Percentiles rank a stretch among this genome's conserved stretches.
Evolutionary conservation across 1,284 basidiomycete genomes (phyloP).

Genomic region (Trichosporon inkin): DNA sequence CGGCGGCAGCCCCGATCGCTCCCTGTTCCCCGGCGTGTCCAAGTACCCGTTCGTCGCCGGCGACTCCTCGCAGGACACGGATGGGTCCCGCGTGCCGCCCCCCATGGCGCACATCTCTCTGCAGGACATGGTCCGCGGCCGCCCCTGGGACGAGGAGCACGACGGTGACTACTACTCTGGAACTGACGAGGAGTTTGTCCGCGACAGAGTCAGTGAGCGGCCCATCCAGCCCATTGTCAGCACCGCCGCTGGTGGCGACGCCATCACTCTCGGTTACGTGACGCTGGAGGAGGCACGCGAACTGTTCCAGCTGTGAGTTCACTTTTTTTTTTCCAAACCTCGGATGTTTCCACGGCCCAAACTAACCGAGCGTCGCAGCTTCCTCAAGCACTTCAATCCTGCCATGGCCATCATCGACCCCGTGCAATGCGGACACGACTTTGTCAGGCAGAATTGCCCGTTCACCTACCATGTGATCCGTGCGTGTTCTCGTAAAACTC

Average conservation of each 20-base stretch:
- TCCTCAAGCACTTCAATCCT: slow-evolving; percentile 31
- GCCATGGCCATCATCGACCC: slow-evolving; percentile 33
- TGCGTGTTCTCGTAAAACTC: slow-evolving; percentile 15
- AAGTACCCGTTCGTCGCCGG: slow-evolving; percentile 24
- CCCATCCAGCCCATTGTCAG: neutral
- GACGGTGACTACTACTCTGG: slow-evolving; percentile 18
- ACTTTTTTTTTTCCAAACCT: neutral
- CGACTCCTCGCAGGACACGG: slow-evolving; percentile 8
- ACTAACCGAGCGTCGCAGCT: slow-evolving; percentile 20
- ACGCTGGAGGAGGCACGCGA: slow-evolving; percentile 30
- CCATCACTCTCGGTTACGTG: slow-evolving; percentile 28
- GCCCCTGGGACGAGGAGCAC: slow-evolving; percentile 25
- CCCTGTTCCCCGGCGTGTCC: slow-evolving; percentile 14
- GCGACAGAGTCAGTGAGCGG: neutral
- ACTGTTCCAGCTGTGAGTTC: slow-evolving; percentile 34
- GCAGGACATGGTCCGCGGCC: slow-evolving; percentile 24
- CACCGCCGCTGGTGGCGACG: slow-evolving; percentile 1
- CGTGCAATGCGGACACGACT: slow-evolving; percentile 21
- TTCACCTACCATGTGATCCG: slow-evolving; percentile 38
- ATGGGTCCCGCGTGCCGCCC: slow-evolving; percentile 4
- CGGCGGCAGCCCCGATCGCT: slow-evolving; percentile 14
- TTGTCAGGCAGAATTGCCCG: slow-evolving; percentile 29
- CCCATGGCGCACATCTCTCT: slow-evolving; percentile 16
- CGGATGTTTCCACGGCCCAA: neutral
- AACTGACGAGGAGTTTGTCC: slow-evolving; percentile 3